Conservation (phyloP, 208 protist genomes). For the Angomonas deanei region DNA sequence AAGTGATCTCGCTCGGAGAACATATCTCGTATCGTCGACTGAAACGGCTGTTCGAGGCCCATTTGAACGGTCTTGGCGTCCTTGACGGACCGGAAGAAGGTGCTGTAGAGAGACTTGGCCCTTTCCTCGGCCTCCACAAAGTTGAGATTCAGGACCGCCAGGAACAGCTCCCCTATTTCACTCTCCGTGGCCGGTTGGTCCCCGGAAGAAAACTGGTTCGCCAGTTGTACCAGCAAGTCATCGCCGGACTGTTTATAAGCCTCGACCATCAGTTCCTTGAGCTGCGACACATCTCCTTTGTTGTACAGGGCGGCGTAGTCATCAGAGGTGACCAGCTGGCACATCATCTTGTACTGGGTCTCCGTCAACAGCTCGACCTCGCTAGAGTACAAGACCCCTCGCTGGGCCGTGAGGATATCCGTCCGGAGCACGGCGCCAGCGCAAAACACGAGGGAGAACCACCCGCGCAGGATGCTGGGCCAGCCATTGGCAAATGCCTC, state of each 20-base stretch:
- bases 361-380: slow-evolving; percentile 27
- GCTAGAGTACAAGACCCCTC: slow-evolving; percentile 25
- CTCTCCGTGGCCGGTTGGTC: neutral
- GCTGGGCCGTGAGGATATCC: slow-evolving; percentile 16
- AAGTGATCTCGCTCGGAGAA: neutral
- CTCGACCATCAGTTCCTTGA: neutral
- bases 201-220: neutral
- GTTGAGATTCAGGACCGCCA: slow-evolving; percentile 20
- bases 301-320: neutral
- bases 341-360: slow-evolving; percentile 30
- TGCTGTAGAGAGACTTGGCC: slow-evolving; percentile 15
- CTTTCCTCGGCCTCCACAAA: slow-evolving; percentile 19
- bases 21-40: neutral
- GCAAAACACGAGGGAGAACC: slow-evolving; percentile 58
- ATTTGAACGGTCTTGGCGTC: slow-evolving; percentile 13
- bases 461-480: slow-evolving; percentile 45
- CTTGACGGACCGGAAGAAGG: slow-evolving; percentile 32
- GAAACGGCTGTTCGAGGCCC: neutral
- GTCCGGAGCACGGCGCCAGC: slow-evolving; percentile 19
- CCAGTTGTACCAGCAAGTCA: slow-evolving; percentile 15
- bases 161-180: slow-evolving; percentile 26
- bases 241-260: slow-evolving; percentile 16
- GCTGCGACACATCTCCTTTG: too few species aligned
- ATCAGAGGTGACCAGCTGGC: slow-evolving; percentile 14
- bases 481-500: slow-evolving; percentile 57